Conservation (phyloP, 2,329 filamentous ascomycete species). For the Pseudogymnoascus sp. region DNA sequence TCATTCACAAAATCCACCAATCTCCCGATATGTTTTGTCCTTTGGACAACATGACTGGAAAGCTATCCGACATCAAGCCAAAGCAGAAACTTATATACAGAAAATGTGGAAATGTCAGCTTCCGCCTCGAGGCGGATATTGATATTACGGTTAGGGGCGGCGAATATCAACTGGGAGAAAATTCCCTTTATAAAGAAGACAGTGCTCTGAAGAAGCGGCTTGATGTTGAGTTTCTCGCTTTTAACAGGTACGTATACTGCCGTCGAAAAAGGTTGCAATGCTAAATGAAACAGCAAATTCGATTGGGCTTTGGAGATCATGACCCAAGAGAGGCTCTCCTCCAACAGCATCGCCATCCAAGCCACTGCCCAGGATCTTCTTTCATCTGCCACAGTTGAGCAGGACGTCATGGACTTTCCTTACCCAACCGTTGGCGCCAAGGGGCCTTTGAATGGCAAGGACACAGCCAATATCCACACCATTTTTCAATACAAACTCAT, state of each 20-base stretch:
- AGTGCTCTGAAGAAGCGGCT: conserved; percentile 7
- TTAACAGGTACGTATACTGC: background rate
- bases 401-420: conserved; percentile 18
- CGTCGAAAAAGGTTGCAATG: background rate
- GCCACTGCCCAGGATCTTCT: conserved; percentile 12
- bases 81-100: conserved; percentile 6
- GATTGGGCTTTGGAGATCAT: conserved; percentile 26
- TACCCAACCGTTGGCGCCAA: conserved; percentile 18
- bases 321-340: conserved; percentile 17
- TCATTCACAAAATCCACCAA: background rate
- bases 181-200: background rate
- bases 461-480: conserved; percentile 19
- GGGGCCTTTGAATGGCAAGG: conserved; percentile 14
- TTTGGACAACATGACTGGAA: background rate
- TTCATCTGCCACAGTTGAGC: conserved; percentile 10
- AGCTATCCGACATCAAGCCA: conserved; percentile 1
- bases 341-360: conserved; percentile 11
- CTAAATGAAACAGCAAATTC: conserved; percentile 16
- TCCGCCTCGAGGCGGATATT: conserved; percentile 9
- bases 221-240: background rate
- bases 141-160: background rate
- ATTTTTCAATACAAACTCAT: conserved; percentile 19
- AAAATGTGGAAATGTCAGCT: background rate
- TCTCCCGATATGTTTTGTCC: conserved; percentile 5
- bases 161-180: conserved; percentile 7